Evolutionary conservation across 2,329 filamentous ascomycete species (phyloP).

Genomic region (Colletotrichum cordylinicola): DNA sequence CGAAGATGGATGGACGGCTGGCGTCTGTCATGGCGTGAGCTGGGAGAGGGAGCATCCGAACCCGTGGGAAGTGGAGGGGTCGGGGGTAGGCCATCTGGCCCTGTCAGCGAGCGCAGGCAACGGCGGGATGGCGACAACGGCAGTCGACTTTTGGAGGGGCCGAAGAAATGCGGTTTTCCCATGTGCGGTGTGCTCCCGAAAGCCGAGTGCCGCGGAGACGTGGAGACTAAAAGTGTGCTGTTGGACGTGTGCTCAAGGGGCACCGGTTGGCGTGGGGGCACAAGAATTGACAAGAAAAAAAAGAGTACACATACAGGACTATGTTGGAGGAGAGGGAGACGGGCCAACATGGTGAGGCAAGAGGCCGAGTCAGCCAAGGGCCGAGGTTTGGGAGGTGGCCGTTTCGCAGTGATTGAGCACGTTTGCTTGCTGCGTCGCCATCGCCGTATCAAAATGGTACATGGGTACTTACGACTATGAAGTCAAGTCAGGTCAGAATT

Average conservation of each 20-base stretch:
- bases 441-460: not conserved
- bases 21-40: not conserved
- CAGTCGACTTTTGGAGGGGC: not conserved
- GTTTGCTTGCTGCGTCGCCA: not conserved
- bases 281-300: not conserved
- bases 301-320: not conserved
- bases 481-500: not conserved
- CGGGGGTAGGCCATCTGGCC: not conserved
- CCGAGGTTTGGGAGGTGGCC: not conserved
- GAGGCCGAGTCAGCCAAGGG: not conserved
- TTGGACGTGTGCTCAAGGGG: no score
- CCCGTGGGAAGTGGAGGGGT: not conserved
- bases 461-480: not conserved
- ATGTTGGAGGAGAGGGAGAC: not conserved
- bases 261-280: not conserved
- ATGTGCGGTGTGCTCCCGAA: not conserved
- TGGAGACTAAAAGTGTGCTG: not conserved
- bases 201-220: not conserved
- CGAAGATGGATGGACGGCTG: not conserved
- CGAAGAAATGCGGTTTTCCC: not conserved
- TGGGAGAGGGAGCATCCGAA: conserved; percentile 7
- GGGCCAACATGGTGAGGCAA: not conserved
- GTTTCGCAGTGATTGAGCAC: not conserved
- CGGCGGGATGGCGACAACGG: not conserved
- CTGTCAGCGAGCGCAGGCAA: not conserved